These are phyloP conservation scores for Globisporangium nunn DNA, from an alignment of 352 stramenopile genomes.

Conservation along the genomic window DNA sequence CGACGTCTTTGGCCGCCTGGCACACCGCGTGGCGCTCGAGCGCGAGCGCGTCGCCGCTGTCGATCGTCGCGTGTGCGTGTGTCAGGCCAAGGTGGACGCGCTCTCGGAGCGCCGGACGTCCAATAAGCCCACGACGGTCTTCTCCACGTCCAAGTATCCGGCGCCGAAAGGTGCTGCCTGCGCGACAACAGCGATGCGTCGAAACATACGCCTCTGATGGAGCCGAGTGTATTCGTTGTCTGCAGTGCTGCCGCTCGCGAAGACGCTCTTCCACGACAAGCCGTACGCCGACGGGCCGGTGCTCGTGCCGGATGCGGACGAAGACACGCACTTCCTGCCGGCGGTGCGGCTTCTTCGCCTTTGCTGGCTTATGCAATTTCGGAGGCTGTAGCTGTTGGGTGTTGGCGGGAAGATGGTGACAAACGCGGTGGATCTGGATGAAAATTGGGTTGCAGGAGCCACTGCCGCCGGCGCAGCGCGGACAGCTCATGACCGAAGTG, in stretches of 20 bases:
- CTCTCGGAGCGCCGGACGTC: conserved; percentile 70
- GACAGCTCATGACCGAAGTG: conserved; percentile 74
- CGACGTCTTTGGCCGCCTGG: conserved; percentile 78
- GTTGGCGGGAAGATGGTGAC: too few species aligned
- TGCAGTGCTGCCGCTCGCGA: conserved; percentile 49
- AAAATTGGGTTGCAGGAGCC: too few species aligned
- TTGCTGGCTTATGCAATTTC: neutral
- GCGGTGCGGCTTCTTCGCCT: conserved; percentile 21
- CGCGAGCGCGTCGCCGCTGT: conserved; percentile 73
- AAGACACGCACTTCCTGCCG: conserved; percentile 79
- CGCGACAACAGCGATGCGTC: too few species aligned
- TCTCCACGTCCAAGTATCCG: conserved; percentile 84
- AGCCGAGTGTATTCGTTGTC: too few species aligned
- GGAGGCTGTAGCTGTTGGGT: too few species aligned
- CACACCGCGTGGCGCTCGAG: conserved; percentile 69
- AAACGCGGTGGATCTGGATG: too few species aligned
- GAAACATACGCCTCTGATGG: too few species aligned
- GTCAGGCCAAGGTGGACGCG: conserved; percentile 81
- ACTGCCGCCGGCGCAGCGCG: conserved; percentile 58
- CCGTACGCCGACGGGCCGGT: conserved; percentile 67
- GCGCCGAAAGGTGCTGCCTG: conserved; percentile 41
- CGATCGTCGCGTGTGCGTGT: conserved; percentile 67
- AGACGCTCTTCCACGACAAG: conserved; percentile 83
- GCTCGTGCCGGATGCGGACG: conserved; percentile 58
- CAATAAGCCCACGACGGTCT: conserved; percentile 86